Evolutionary conservation across 306 rosid species (phyloP), one percentile per base, ranked within the genome.

Genomic region (Inga laurina): DNA sequence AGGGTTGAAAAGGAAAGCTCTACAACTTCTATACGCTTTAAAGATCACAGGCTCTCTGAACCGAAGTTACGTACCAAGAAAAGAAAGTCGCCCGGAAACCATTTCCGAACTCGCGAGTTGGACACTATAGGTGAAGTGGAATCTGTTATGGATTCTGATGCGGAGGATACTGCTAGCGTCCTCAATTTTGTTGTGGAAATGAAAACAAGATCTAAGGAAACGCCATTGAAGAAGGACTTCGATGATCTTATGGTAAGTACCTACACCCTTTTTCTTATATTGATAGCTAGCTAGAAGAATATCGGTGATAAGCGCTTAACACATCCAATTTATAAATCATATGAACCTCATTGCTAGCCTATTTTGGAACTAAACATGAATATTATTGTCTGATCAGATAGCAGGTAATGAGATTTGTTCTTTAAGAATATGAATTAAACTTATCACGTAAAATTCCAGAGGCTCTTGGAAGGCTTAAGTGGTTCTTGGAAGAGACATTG

Each of bases 121-220:
- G 78, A 77, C 79, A 74, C 43, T 68, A 41, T 81, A 27, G 43
- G 14, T 46, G 90, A 85, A 62, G 71, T 7, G 57, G 88, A 87
- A 65, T 85, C 88, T 27, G 73, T 34, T 69, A 46, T 78, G 75
- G 91, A 88, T 74, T 86, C 89, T 46, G 94, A 91, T 64, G 14
- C 76, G 64, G 97, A 94, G 49, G 97, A 96, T 71, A 86, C 86
- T 54, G 51, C 90, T 12, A 93, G 98, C 45, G 91, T 90, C 76
- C 84, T 91, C 75, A 89, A 89, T 73, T 96, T 85, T 76, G 81
- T 65, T 11, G 78, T 83, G 10, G 86, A 34, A 80, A 80, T 78
- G 83, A 85, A 82, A 22, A 80, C 81, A 77, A 85, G 19, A 84
- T 64, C 86, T 81, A 84, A 77, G 72, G 75, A 32, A 80, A 59